Base-by-base conservation (phyloP, 2,329 filamentous ascomycete genomes). In the Sporothrix pseudoabietina region DNA sequence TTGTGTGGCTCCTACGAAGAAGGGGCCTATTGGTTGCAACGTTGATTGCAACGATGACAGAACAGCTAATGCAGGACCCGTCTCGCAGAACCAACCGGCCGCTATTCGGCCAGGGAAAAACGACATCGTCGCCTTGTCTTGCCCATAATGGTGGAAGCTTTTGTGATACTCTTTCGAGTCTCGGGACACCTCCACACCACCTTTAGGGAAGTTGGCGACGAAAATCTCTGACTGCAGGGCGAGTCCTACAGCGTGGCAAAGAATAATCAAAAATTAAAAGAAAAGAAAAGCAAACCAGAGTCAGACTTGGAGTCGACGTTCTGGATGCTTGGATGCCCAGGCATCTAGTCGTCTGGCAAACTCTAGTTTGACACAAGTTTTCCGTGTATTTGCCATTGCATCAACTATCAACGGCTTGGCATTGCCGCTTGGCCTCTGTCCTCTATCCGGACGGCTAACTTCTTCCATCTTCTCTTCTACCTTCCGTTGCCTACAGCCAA, bases 171-270 rank as follows among this genome's bases (percentile, higher is more conserved):
- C 35, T 35, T 35, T 35, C 35, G 35, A 35, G 55, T 16, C 26
- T n/a, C 57, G 19, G 32, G 30, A 32, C 7, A 65, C 61, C 26
- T 69, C 65, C 65, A 69, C 65, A 69, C 65, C 65, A 69, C 65
- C 65, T 69, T 69, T 30, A 16, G 47, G 44, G 30, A 54, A 54
- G 44, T 35, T 14, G 30, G 54, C 26, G 30, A 69, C 19, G 26
- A 39, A 69, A 69, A 69, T 54, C 47, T 54, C 65, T 69, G 30
- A 52, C 35, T 16, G 65, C 3, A 47, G 41, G 47, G 47, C 22
- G 68, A 57, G 39, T 41, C 68, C 49, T 54, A 55, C 32, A 52
- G n/a, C 39, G 65, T 70, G 68, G 68, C 68, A 44, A 70, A 14
- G 30, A 5, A 47, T 6, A 22, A 68, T 3, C 12, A 68, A 52